Percentiles rank a stretch among this genome's conserved stretches.
These are phyloP conservation scores for Aureobasidium sp. DNA, from an alignment of 2,329 filamentous ascomycete genomes.

Conservation along the genomic window DNA sequence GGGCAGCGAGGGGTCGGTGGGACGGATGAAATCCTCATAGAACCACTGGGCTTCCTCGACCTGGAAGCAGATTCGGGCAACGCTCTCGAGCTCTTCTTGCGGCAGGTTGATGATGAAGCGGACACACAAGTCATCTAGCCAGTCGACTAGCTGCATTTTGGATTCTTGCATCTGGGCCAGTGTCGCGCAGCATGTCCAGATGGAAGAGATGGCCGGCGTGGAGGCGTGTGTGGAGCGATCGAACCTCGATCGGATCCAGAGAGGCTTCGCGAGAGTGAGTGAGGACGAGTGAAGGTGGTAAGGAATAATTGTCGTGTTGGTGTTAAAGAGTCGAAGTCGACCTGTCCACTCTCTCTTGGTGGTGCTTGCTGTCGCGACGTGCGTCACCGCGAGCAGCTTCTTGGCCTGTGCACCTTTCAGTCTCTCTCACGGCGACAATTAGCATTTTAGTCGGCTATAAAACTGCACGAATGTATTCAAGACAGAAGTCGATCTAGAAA, in stretches of 20 bases:
- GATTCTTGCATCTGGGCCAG: constrained; percentile 61
- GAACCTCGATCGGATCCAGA: not conserved
- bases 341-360: not conserved
- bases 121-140: constrained; percentile 96
- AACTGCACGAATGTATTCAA: not conserved
- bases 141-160: constrained; percentile 86
- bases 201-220: not conserved
- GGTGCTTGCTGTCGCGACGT: not conserved
- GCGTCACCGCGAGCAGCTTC: not conserved
- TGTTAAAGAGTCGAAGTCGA: not conserved
- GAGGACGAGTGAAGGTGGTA: not conserved
- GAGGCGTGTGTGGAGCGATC: not conserved
- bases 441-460: not conserved
- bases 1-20: constrained; percentile 75
- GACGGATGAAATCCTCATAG: constrained; percentile 98
- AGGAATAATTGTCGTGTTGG: not conserved
- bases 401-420: not conserved
- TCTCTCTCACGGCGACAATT: not conserved
- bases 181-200: constrained; percentile 54
- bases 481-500: not conserved
- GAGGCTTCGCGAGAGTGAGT: not conserved
- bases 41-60: constrained; percentile 99
- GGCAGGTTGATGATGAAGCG: constrained; percentile 98
- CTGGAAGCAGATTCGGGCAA: constrained; percentile 95
- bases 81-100: constrained; percentile 78